These are phyloP conservation scores for Halenospora varia DNA, from an alignment of 495 filamentous ascomycete genomes.

Conservation along the genomic window DNA sequence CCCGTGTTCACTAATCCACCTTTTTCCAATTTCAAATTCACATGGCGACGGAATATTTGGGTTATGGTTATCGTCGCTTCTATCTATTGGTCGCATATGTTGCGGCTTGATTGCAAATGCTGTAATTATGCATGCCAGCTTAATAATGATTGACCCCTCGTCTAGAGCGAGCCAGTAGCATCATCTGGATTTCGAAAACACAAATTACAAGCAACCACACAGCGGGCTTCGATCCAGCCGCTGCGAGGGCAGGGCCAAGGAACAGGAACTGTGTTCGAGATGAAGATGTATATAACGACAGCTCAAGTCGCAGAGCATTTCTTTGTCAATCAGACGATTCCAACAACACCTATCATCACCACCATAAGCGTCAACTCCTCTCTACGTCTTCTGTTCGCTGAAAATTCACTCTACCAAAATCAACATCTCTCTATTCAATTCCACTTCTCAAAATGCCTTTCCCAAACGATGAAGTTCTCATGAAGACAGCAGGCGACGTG, in stretches of 20 bases:
- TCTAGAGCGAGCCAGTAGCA: not conserved
- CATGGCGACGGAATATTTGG: not conserved
- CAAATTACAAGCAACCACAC: not conserved
- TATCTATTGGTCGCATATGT: not conserved
- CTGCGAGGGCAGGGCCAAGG: not conserved
- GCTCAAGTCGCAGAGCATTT: not conserved
- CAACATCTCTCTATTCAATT: not conserved
- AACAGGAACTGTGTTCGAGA: not conserved
- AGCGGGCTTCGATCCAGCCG: not conserved
- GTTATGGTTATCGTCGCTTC: not conserved
- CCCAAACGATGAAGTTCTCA: constrained; percentile 33
- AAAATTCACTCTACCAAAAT: not conserved
- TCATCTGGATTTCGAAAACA: not conserved
- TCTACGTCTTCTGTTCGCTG: too few species aligned
- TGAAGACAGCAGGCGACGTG: constrained; percentile 38
- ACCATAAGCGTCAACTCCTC: too few species aligned
- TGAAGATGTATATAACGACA: not conserved
- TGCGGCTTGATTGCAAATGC: not conserved
- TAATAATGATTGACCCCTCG: not conserved
- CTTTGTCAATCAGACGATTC: not conserved
- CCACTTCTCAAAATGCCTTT: constrained; percentile 34
- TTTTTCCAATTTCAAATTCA: too few species aligned
- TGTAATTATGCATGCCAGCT: not conserved
- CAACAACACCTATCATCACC: not conserved
- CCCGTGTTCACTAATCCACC: too few species aligned